Evolutionary conservation across 257 asterid species (phyloP), one percentile per base, ranked within the genome.

Genomic region (Oldenlandia corymbosa): DNA sequence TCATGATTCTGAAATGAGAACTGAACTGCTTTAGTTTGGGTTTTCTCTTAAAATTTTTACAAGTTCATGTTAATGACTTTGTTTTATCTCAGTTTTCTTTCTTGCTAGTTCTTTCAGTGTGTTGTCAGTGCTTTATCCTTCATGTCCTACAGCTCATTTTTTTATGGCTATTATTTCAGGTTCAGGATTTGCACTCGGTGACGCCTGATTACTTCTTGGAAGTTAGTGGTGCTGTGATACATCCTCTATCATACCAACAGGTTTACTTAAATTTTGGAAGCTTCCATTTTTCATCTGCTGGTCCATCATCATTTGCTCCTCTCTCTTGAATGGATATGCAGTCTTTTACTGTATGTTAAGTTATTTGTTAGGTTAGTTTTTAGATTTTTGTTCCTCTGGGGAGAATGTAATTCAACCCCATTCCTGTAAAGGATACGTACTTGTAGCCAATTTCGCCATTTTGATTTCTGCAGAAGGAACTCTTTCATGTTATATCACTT

Each of bases 221-320:
- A 90, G 88, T 93, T 72, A 90, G 99, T 78, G 97, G 99, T 67
- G 96, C 97, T 53, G 87, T 93, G 73, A 87, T 93, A 66, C 99
- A 93, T 72, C 97, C 99, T 59, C 90, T 93, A 68, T 93, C 99
- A 67, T 93, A 93, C 81, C 99, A 93, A 72, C 99, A 93, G 99
- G 99, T 92, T n/a, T 84, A 62, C 26, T 62, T 45, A 31, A 34
- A 53, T n/a, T 23, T n/a, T 10, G 17, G 31, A 31, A 43, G 18
- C 13, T 45, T n/a, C 30, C 17, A 32, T 56, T 41, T 12, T 37
- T n/a, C n/a, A 21, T 57, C 57, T 57, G 47, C 51, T 57, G n/a
- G 46, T 46, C 12, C 27, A 10, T 12, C 56, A 17, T 17, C 10
- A 1, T 47, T 18, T 56, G 50, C 23, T 21, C 28, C 26, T 34